phyloP scores from a whole-genome alignment of 768 basidiomycete genomes.

The Tulasnella calospora region DNA sequence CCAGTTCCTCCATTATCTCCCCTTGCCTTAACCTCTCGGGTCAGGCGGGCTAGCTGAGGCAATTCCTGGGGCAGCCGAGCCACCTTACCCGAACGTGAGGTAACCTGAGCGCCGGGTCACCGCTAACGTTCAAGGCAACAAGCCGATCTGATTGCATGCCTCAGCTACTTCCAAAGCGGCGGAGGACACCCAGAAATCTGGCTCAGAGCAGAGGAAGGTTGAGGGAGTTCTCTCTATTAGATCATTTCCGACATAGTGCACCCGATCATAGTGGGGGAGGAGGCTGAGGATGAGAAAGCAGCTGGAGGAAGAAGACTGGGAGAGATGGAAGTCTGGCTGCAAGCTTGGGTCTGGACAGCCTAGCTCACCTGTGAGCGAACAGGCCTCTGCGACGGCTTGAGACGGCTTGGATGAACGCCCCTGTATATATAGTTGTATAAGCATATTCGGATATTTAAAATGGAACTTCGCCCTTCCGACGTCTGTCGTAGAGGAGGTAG shows the following conservation, averaged over 20 bases:
- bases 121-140: background rate
- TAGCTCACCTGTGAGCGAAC: background rate
- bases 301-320: background rate
- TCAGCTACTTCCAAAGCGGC: background rate
- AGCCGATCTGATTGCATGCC: background rate
- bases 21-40: too few relatives aligned
- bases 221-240: background rate
- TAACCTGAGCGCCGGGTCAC: background rate
- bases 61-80: too few relatives aligned
- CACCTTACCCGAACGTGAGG: too few relatives aligned
- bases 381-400: background rate
- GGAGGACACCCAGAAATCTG: background rate
- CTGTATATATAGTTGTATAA: background rate
- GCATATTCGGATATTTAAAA: background rate
- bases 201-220: background rate
- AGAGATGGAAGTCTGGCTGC: background rate
- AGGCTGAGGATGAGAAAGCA: background rate
- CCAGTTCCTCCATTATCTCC: too few relatives aligned
- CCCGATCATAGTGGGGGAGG: background rate
- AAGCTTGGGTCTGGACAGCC: background rate
- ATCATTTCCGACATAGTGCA: background rate
- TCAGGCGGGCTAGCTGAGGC: too few relatives aligned
- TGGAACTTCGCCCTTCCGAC: background rate
- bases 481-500: background rate
- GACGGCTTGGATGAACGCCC: background rate